These are phyloP conservation scores for Allium fistulosum DNA, from an alignment of 106 monocot genomes.

Conservation along the genomic window DNA sequence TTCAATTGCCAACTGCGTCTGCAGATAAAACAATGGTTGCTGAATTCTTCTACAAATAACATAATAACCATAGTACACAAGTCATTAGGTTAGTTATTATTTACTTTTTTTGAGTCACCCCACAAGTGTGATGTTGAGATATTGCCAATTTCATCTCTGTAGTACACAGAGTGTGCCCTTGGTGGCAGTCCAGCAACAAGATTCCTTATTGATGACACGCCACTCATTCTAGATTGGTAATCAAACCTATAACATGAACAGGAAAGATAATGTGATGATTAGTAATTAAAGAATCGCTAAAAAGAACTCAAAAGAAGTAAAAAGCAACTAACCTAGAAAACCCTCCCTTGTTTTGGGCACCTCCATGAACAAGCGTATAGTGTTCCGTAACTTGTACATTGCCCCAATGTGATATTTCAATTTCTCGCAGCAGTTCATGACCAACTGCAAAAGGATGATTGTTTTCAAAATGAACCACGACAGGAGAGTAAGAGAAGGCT, in stretches of 20 bases:
- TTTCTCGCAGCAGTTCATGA: constrained; percentile 64
- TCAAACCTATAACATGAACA: constrained; percentile 56
- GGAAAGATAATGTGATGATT: not conserved
- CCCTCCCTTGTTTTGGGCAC: constrained; percentile 78
- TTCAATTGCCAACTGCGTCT: constrained; percentile 86
- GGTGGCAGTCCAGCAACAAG: constrained; percentile 82
- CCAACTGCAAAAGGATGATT: constrained; percentile 81
- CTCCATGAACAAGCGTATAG: constrained; percentile 79
- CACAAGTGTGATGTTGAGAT: constrained; percentile 87
- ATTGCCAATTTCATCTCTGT: constrained; percentile 99
- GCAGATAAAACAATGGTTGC: constrained; percentile 17
- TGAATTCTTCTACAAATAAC: not conserved
- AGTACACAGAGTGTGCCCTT: constrained; percentile 90
- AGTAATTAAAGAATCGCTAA: not conserved
- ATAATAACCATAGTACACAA: not conserved
- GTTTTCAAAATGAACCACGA: constrained; percentile 86
- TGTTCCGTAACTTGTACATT: constrained; percentile 88
- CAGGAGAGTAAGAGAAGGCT: constrained; percentile 53
- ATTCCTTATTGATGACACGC: constrained; percentile 62
- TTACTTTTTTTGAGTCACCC: constrained; percentile 78
- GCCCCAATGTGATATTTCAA: constrained; percentile 98
- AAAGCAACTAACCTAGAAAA: constrained; percentile 61
- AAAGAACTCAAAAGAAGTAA: not conserved
- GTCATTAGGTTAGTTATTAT: not conserved
- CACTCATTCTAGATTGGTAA: constrained; percentile 72